Evolutionary conservation across 495 filamentous ascomycete species (phyloP).

Genomic region (Bathelium albidoporum): DNA sequence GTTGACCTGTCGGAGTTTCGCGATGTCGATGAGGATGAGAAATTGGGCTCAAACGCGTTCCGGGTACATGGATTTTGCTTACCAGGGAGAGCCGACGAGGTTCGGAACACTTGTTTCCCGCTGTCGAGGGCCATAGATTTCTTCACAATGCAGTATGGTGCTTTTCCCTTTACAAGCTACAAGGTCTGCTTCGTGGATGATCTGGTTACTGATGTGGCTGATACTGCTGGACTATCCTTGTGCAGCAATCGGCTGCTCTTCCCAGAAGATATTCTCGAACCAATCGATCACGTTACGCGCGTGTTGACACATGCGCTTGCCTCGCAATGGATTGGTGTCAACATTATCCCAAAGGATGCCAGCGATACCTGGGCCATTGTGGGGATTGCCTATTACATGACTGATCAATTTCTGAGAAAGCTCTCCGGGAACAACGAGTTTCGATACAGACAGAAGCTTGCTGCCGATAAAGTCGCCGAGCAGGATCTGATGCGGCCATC

Average conservation of each 20-base stretch:
- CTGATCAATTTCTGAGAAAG: slow-evolving; percentile 77
- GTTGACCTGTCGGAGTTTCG: slow-evolving; percentile 83
- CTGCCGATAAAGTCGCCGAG: slow-evolving; percentile 71
- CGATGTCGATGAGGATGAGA: slow-evolving; percentile 81
- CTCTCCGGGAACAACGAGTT: slow-evolving; percentile 93
- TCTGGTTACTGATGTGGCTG: slow-evolving; percentile 55
- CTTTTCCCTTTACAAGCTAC: slow-evolving; percentile 79
- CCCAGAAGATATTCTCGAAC: slow-evolving; percentile 69
- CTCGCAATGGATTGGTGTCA: slow-evolving; percentile 88
- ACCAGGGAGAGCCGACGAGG: slow-evolving; percentile 65
- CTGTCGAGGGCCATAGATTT: slow-evolving; percentile 71
- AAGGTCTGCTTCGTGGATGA: slow-evolving; percentile 93
- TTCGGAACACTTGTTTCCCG: slow-evolving; percentile 72
- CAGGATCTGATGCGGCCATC: slow-evolving; percentile 74
- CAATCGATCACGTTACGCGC: slow-evolving; percentile 65
- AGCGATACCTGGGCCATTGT: slow-evolving; percentile 86
- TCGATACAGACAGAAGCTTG: slow-evolving; percentile 76
- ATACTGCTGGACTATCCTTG: slow-evolving; percentile 72
- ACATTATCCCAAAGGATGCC: slow-evolving; percentile 68
- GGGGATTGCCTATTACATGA: slow-evolving; percentile 86
- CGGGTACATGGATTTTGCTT: slow-evolving; percentile 85
- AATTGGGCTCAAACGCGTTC: slow-evolving; percentile 70
- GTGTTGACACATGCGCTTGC: slow-evolving; percentile 72
- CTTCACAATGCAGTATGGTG: slow-evolving; percentile 73
- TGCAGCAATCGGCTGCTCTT: slow-evolving; percentile 82